These are phyloP conservation scores for Ascomycota sp. DNA, from an alignment of 2,329 filamentous ascomycete genomes.

Conservation along the genomic window DNA sequence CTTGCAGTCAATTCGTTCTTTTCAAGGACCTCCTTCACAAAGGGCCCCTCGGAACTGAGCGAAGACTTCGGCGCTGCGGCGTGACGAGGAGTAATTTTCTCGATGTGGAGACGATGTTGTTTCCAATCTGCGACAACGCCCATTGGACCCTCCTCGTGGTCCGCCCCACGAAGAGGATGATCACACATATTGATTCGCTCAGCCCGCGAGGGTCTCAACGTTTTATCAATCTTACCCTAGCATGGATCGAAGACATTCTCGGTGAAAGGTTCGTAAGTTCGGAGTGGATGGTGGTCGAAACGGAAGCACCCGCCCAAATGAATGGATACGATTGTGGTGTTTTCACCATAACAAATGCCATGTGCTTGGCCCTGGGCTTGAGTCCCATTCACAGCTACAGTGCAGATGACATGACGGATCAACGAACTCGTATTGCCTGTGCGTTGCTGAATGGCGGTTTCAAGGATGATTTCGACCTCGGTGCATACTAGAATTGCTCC, in stretches of 20 bases:
- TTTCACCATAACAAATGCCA: conserved; percentile 52
- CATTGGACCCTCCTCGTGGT: conserved; percentile 61
- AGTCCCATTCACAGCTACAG: conserved; percentile 28
- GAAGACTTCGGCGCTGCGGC: conserved; percentile 35
- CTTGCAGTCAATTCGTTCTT: conserved; percentile 47
- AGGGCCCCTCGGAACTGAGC: conserved; percentile 25
- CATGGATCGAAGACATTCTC: conserved; percentile 39
- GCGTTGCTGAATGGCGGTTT: conserved; percentile 50
- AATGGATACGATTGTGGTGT: conserved; percentile 63
- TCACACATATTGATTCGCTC: conserved; percentile 54
- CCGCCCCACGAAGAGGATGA: conserved; percentile 33
- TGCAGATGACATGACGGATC: conserved; percentile 33
- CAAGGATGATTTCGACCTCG: conserved; percentile 34
- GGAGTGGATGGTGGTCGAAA: conserved; percentile 39
- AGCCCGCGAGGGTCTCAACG: conserved; percentile 16
- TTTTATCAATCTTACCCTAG: conserved; percentile 21
- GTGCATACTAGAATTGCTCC: neutral
- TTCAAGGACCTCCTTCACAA: conserved; percentile 31
- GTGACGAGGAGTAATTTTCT: conserved; percentile 41
- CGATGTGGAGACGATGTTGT: conserved; percentile 43
- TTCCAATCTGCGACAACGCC: conserved; percentile 42
- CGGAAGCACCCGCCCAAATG: conserved; percentile 32
- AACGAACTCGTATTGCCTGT: conserved; percentile 41
- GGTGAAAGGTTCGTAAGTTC: conserved; percentile 26
- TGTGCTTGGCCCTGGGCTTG: conserved; percentile 36